Conservation (phyloP, 2,329 filamentous ascomycete species). For the Pseudogymnoascus sp. region DNA sequence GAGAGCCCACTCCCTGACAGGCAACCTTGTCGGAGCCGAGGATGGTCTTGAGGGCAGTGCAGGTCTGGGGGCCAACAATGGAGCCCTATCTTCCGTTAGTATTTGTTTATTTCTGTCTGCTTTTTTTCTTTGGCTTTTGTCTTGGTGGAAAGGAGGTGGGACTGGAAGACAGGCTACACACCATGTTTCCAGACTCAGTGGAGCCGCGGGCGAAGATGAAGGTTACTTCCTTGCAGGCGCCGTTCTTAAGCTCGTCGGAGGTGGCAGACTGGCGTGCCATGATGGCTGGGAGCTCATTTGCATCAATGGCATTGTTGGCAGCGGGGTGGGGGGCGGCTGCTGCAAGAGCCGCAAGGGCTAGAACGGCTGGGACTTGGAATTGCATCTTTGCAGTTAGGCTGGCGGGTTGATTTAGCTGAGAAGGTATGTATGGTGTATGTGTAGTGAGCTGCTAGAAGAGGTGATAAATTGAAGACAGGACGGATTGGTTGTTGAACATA, state of each 20-base stretch:
- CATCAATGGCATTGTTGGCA: not conserved
- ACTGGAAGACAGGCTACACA: conserved; percentile 18
- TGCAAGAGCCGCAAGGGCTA: not conserved
- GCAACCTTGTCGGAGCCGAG: conserved; percentile 20
- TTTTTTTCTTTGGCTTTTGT: too few relatives aligned
- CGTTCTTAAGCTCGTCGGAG: conserved; percentile 15
- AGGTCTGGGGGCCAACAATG: conserved; percentile 28
- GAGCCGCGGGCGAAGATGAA: conserved; percentile 44
- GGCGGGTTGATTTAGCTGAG: not conserved
- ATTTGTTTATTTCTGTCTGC: not conserved
- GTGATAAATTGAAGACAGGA: not conserved
- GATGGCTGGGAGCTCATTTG: not conserved
- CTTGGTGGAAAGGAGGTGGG: too few relatives aligned
- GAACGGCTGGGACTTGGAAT: not conserved
- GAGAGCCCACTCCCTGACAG: conserved; percentile 20
- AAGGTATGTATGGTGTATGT: not conserved
- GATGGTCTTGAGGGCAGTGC: conserved; percentile 21
- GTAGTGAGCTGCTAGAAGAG: not conserved
- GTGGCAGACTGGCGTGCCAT: not conserved
- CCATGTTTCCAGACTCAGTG: conserved; percentile 42
- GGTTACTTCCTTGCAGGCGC: conserved; percentile 34
- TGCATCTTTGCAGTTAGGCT: not conserved
- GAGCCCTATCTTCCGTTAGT: conserved; percentile 23
- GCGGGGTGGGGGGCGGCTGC: not conserved
- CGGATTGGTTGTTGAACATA: not conserved